phyloP scores from a whole-genome alignment of 257 asterid species.

The Scutellaria barbata region DNA sequence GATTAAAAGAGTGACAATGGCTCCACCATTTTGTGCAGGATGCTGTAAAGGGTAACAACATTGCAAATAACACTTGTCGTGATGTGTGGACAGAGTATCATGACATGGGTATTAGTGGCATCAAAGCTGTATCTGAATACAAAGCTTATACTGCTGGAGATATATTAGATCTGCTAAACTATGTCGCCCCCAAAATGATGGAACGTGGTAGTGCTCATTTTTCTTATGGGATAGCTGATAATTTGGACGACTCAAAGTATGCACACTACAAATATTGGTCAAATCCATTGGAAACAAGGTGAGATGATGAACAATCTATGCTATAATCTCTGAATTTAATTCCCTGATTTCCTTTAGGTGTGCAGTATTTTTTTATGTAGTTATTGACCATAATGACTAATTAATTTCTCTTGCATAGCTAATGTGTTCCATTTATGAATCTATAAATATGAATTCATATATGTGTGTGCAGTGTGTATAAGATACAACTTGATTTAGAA shows the following conservation, averaged over 20 bases:
- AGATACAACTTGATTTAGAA: not conserved
- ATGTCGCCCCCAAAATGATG: slow-evolving; percentile 91
- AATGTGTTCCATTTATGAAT: not conserved
- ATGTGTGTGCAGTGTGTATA: not conserved
- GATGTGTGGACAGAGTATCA: slow-evolving; percentile 96
- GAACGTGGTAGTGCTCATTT: slow-evolving; percentile 79
- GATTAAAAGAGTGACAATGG: not conserved
- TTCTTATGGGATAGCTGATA: slow-evolving; percentile 84
- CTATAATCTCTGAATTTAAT: slow-evolving; percentile 9
- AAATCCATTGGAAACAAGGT: slow-evolving; percentile 93
- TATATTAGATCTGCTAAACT: slow-evolving; percentile 66
- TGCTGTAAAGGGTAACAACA: slow-evolving; percentile 75
- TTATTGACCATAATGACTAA: not conserved
- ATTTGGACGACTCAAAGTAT: slow-evolving; percentile 85
- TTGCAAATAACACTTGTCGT: slow-evolving; percentile 65
- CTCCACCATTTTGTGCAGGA: slow-evolving; percentile 52
- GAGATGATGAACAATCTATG: slow-evolving; percentile 30
- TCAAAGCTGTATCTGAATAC: slow-evolving; percentile 75
- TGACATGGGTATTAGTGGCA: slow-evolving; percentile 79
- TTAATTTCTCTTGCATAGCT: not conserved
- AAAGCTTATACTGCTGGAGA: slow-evolving; percentile 80
- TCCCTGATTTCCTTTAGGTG: not conserved
- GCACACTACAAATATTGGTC: slow-evolving; percentile 88
- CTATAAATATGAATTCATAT: not conserved
- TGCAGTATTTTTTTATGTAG: too few relatives aligned